These are phyloP conservation scores for Themeda triandra DNA, from an alignment of 176 grass and related monocot species.

Conservation along the genomic window DNA sequence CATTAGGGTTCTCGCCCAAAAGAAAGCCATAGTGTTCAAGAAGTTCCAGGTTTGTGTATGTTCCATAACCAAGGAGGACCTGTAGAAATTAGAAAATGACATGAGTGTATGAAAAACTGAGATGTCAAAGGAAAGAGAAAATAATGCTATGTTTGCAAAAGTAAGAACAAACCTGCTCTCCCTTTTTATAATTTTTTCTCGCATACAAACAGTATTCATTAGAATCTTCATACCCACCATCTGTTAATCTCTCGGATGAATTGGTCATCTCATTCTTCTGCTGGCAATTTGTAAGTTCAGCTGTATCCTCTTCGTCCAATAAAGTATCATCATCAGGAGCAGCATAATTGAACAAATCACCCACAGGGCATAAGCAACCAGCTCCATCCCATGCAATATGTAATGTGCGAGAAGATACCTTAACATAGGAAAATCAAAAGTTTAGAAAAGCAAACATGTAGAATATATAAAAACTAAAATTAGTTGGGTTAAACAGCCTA, in stretches of 20 bases:
- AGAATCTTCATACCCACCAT: constrained; percentile 81
- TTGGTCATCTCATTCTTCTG: constrained; percentile 17
- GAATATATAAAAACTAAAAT: not conserved
- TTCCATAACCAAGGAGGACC: constrained; percentile 84
- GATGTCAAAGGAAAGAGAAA: not conserved
- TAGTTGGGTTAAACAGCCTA: not conserved
- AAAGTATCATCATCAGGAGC: constrained; percentile 56
- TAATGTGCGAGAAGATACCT: constrained; percentile 91
- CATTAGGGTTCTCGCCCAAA: constrained; percentile 75
- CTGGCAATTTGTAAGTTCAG: constrained; percentile 24
- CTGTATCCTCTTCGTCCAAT: constrained; percentile 30
- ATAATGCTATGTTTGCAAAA: not conserved
- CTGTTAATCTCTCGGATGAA: constrained; percentile 59
- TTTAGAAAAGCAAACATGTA: constrained; percentile 6
- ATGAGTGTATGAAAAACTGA: not conserved
- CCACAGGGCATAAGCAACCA: constrained; percentile 85
- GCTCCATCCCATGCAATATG: constrained; percentile 95
- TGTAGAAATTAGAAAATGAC: constrained; percentile 32
- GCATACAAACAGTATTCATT: constrained; percentile 81
- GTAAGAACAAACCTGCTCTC: constrained; percentile 60
- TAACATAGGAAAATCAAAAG: constrained; percentile 17
- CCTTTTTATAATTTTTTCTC: constrained; percentile 68
- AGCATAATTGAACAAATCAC: constrained; percentile 97
- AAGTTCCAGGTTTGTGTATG: constrained; percentile 84
- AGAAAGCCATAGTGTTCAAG: constrained; percentile 95